These are phyloP conservation scores for Penicillium arizonense DNA, from an alignment of 495 filamentous ascomycete genomes.

Conservation along the genomic window DNA sequence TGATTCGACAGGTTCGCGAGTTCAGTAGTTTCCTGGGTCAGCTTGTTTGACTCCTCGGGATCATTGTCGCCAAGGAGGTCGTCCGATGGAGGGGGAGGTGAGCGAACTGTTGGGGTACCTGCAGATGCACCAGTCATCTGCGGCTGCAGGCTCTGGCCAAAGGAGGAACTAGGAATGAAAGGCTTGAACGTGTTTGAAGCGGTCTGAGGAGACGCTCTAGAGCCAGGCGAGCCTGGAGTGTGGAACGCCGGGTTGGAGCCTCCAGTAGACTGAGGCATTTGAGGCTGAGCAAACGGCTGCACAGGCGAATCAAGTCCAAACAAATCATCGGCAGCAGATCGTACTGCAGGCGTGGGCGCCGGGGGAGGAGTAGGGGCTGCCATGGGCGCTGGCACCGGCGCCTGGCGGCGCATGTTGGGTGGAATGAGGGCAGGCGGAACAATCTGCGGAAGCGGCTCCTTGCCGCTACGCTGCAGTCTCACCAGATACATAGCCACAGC, in stretches of 20 bases:
- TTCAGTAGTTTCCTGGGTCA: constrained; percentile 86
- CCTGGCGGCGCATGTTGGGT: constrained; percentile 78
- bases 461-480: constrained; percentile 75
- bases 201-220: constrained; percentile 36
- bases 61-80: constrained; percentile 95
- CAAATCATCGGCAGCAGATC: constrained; percentile 84
- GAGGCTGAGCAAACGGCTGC: constrained; percentile 51
- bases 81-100: constrained; percentile 61
- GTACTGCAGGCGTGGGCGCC: constrained; percentile 45
- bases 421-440: constrained; percentile 82
- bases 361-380: constrained; percentile 40
- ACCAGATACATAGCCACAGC: constrained; percentile 98
- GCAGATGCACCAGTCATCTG: constrained; percentile 74
- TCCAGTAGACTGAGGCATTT: constrained; percentile 68
- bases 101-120: constrained; percentile 38
- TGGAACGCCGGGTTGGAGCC: constrained; percentile 54
- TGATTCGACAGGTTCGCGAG: constrained; percentile 97
- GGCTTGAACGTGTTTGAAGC: constrained; percentile 70
- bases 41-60: constrained; percentile 80
- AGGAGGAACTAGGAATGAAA: constrained; percentile 86
- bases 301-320: constrained; percentile 77
- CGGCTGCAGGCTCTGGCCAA: constrained; percentile 77
- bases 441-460: constrained; percentile 64
- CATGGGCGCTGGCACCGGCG: constrained; percentile 43
- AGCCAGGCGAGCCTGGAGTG: constrained; percentile 37